Base-by-base conservation (phyloP, 208 protist genomes). In the Trypanosoma brucei region DNA sequence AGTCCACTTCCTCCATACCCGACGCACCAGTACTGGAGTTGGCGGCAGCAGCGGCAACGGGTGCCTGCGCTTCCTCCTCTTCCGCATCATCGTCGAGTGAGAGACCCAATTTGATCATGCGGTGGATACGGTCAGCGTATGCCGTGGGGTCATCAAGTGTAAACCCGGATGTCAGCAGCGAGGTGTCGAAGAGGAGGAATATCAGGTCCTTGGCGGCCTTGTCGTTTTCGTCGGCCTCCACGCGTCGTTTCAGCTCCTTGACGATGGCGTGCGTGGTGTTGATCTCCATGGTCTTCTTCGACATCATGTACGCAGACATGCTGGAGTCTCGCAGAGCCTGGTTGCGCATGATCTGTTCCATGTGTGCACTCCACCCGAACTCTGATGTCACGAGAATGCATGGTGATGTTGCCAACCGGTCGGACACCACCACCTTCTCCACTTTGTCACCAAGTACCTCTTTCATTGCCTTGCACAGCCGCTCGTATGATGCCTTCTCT, bases 281-380 rank as follows among this genome's bases (percentile, higher is more conserved):
- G 79, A 99, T 84, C 89, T 99, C 98, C 65, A 99, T 79, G 36
- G 96, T 99, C 91, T 99, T 99, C 88, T 99, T 99, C 31, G 90
- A 96, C 36, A 86, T 79, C 97, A 99, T 99, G 89, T 99, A 98
- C 49, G 78, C 79, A 4, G 88, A 88, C 93, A 99, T 98, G 65
- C 85, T 90, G 36, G 78, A 89, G 75, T 99, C 98, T 75, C 96
- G 85, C 11, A 99, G 91, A 6, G 98, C 97, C 88, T 99, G 98
- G 64, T 97, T 97, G 79, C 99, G 99, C 98, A 99, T 99, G 87
- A 99, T 99, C 71, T 98, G 81, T 84, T 99, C 95, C 98, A 99
- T 99, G 85, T 99, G 99, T 68, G 98, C 98, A 35, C 96, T 97
- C 97, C 97, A 99, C 61, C 98, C 97, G 75, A 95, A 99, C 86